Conservation (phyloP, 441 rosid genomes). For the Populus hybrid region DNA sequence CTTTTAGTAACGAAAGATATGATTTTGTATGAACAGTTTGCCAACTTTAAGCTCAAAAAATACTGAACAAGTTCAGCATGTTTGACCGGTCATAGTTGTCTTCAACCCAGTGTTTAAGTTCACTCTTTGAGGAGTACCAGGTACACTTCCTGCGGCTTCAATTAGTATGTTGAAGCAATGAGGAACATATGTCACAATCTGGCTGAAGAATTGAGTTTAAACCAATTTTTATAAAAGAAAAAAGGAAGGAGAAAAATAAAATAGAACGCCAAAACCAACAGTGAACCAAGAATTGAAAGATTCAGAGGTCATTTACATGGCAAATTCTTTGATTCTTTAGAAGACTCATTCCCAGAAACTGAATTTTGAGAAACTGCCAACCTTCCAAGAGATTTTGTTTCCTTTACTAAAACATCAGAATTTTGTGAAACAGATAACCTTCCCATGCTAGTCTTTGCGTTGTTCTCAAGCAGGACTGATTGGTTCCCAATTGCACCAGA, state of each 20-base stretch:
- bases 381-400: slow-evolving; percentile 76
- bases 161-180: slow-evolving; percentile 34
- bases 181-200: slow-evolving; percentile 12
- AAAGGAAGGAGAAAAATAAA: neutral
- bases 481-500: slow-evolving; percentile 50
- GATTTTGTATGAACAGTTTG: neutral
- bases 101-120: slow-evolving; percentile 44
- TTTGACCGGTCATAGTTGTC: slow-evolving; percentile 35
- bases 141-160: slow-evolving; percentile 80
- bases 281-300: neutral
- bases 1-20: neutral
- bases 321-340: slow-evolving; percentile 53
- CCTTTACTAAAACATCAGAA: slow-evolving; percentile 65
- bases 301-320: slow-evolving; percentile 46
- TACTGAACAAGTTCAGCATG: no score
- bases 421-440: slow-evolving; percentile 65
- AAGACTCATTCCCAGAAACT: slow-evolving; percentile 40
- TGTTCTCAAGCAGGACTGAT: slow-evolving; percentile 50
- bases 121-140: slow-evolving; percentile 75
- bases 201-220: slow-evolving; percentile 1
- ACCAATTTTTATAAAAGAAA: slow-evolving; percentile 6
- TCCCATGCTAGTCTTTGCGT: slow-evolving; percentile 55
- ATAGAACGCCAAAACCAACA: neutral
- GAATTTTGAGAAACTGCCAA: slow-evolving; percentile 66
- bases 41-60: neutral